Evolutionary conservation across 257 asterid genomes (phyloP).

Genomic region (Verbena officinalis): DNA sequence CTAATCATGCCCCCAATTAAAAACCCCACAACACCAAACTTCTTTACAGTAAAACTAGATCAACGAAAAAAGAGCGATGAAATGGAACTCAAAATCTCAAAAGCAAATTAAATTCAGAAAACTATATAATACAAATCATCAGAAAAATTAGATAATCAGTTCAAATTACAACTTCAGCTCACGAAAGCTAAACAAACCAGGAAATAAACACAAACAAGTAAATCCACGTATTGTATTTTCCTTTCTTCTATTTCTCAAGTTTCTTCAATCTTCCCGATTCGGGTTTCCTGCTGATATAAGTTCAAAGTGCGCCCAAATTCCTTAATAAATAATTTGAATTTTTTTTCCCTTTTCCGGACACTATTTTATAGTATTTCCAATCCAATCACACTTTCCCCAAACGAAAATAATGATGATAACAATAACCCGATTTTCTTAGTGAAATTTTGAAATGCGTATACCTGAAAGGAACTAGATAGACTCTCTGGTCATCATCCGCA

Average conservation of each 20-base stretch:
- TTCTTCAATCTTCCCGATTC: slow-evolving; percentile 26
- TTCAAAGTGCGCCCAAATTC: slow-evolving; percentile 30
- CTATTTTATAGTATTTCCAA: slow-evolving; percentile 18
- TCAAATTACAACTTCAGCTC: slow-evolving; percentile 21
- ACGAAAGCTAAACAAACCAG: slow-evolving; percentile 11
- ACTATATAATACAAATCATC: slow-evolving; percentile 6
- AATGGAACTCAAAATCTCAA: neutral
- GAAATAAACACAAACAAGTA: slow-evolving; percentile 20
- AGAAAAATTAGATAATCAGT: slow-evolving; percentile 26
- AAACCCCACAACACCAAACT: neutral
- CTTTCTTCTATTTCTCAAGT: slow-evolving; percentile 10
- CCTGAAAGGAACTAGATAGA: slow-evolving; percentile 91
- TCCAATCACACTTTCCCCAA: slow-evolving; percentile 13
- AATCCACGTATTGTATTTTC: slow-evolving; percentile 17
- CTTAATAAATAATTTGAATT: slow-evolving; percentile 7
- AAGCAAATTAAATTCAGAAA: slow-evolving; percentile 12
- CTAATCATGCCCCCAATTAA: slow-evolving; percentile 3
- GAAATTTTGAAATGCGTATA: slow-evolving; percentile 25
- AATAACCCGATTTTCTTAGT: slow-evolving; percentile 15
- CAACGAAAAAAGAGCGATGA: neutral
- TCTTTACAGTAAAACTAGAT: slow-evolving; percentile 19
- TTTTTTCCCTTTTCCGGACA: slow-evolving; percentile 2
- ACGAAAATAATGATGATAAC: neutral
- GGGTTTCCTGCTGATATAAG: slow-evolving; percentile 23
- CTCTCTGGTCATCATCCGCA: slow-evolving; percentile 67